Evolutionary conservation across 768 basidiomycete species (phyloP).

Genomic region (Suillus spraguei): DNA sequence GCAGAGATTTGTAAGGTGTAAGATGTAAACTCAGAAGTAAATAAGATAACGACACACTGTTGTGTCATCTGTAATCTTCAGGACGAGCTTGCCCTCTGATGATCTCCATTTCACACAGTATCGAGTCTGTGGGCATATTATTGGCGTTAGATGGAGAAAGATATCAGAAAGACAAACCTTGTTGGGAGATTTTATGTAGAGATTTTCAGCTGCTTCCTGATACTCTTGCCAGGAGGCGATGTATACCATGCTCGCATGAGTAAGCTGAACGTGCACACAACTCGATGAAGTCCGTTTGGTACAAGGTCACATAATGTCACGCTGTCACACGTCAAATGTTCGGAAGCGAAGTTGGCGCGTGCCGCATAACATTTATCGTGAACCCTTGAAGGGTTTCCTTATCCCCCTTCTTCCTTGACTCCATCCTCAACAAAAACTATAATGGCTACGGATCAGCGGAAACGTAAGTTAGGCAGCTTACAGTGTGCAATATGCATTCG

Average conservation of each 20-base stretch:
- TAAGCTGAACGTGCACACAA: not conserved
- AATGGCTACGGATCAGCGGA: conserved; percentile 35
- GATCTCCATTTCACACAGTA: conserved; percentile 93
- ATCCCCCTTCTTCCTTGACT: not conserved
- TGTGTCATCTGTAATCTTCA: conserved; percentile 92
- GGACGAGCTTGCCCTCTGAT: conserved; percentile 81
- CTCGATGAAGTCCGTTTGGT: conserved; percentile 17
- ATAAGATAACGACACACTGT: conserved; percentile 56
- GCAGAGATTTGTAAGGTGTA: conserved; percentile 5
- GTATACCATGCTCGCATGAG: conserved; percentile 78
- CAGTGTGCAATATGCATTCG: not conserved
- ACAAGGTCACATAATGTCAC: conserved; percentile 20
- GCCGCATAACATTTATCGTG: not conserved
- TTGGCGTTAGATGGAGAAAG: not conserved
- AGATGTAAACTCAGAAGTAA: not conserved
- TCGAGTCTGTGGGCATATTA: conserved; percentile 58
- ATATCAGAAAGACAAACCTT: conserved; percentile 50
- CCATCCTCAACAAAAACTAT: not conserved
- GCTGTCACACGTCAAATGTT: not conserved
- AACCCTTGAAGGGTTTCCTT: not conserved
- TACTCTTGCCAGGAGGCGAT: conserved; percentile 89
- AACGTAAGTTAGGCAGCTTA: conserved; percentile 26
- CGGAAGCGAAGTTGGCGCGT: not conserved
- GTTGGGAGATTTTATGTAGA: conserved; percentile 80
- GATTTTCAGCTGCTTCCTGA: conserved; percentile 85